phyloP scores from a whole-genome alignment of 306 rosid species.

The Crotalaria pallida region DNA sequence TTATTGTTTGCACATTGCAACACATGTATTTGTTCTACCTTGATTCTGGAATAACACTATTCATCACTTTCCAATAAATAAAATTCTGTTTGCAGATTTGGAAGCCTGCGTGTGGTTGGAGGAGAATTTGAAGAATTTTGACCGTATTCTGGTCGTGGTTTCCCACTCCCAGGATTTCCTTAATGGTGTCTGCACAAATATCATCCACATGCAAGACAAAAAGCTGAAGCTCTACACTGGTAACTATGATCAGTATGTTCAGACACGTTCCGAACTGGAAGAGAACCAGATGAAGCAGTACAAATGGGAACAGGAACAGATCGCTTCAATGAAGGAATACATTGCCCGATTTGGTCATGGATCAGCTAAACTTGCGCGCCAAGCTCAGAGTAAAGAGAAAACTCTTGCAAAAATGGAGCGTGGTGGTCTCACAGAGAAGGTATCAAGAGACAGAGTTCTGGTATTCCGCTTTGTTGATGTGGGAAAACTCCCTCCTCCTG shows the following conservation, averaged over 20 bases:
- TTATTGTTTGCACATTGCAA: background rate
- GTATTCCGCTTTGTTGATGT: conserved; percentile 93
- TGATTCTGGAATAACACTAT: background rate
- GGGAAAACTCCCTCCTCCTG: conserved; percentile 99
- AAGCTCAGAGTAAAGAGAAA: conserved; percentile 98
- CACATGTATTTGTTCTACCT: background rate
- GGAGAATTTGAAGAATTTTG: conserved; percentile 85
- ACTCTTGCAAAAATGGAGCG: conserved; percentile 98
- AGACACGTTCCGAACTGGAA: conserved; percentile 88
- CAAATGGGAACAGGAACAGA: conserved; percentile 99
- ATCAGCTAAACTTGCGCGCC: conserved; percentile 96
- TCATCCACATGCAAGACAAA: conserved; percentile 94
- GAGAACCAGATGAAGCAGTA: conserved; percentile 99
- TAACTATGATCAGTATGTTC: conserved; percentile 91
- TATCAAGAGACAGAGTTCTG: conserved; percentile 67
- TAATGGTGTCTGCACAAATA: conserved; percentile 98
- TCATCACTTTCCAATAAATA: background rate
- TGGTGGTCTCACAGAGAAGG: conserved; percentile 95
- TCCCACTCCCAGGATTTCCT: conserved; percentile 98
- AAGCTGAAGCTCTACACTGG: conserved; percentile 77
- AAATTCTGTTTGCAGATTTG: conserved; percentile 50
- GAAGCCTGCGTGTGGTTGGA: conserved; percentile 99
- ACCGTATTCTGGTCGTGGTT: conserved; percentile 87
- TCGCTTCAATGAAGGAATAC: conserved; percentile 87
- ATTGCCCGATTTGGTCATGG: conserved; percentile 99